Percentiles rank a stretch among this genome's conserved stretches.
phyloP scores from a whole-genome alignment of 345 rosid genomes.

The Euclidium syriacum region DNA sequence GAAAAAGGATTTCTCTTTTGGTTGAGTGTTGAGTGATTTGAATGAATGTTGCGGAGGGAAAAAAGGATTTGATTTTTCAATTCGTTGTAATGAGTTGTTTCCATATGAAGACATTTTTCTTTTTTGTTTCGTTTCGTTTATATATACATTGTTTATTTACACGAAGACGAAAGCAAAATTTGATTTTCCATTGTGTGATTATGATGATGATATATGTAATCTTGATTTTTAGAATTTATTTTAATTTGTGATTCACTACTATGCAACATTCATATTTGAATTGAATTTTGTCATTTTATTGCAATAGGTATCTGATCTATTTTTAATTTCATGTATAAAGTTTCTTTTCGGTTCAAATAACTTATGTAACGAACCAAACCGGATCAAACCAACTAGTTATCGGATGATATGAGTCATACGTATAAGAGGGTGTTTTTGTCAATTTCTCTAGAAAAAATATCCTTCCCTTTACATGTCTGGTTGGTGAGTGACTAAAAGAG shows the following conservation, averaged over 20 bases:
- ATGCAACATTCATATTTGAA: too few species aligned
- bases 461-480: constrained; percentile 21
- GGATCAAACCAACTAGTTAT: constrained; percentile 17
- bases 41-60: background rate
- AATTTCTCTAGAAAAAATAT: background rate
- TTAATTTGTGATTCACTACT: too few species aligned
- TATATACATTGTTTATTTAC: constrained; percentile 6
- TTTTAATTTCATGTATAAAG: too few species aligned
- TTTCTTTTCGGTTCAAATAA: background rate
- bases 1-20: background rate
- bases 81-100: constrained; percentile 28
- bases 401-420: constrained; percentile 13
- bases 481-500: constrained; percentile 21
- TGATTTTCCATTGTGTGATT: background rate
- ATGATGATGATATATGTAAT: background rate
- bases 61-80: constrained; percentile 16
- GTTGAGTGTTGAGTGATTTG: constrained; percentile 1
- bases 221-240: background rate
- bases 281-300: too few species aligned
- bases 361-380: background rate
- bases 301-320: too few species aligned
- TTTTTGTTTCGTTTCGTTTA: background rate
- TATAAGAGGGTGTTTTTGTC: constrained; percentile 3
- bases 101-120: constrained; percentile 11
- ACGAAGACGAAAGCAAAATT: background rate